Evolutionary conservation across 2,329 filamentous ascomycete genomes (phyloP).

Genomic region (Alternaria sp.): DNA sequence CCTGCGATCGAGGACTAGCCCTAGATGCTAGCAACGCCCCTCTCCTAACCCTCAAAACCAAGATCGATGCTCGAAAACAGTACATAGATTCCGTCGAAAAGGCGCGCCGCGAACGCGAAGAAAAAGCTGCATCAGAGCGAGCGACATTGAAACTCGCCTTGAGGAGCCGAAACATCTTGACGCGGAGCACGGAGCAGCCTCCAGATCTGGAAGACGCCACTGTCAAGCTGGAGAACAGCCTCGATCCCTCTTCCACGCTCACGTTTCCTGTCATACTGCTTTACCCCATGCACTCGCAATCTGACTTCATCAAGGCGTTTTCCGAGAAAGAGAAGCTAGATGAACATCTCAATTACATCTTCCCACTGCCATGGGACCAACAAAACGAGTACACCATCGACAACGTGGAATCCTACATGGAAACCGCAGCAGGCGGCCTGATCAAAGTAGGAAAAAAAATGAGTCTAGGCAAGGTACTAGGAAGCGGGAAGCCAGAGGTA

Average conservation of each 20-base stretch:
- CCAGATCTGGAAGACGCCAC: constrained; percentile 88
- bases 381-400: constrained; percentile 70
- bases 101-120: constrained; percentile 65
- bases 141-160: constrained; percentile 63
- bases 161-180: constrained; percentile 73
- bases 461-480: constrained; percentile 75
- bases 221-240: constrained; percentile 74
- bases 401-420: constrained; percentile 85
- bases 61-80: constrained; percentile 68
- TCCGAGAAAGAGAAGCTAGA: constrained; percentile 76
- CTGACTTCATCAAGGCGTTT: constrained; percentile 90
- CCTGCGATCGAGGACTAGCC: constrained; percentile 74
- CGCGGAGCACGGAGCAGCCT: constrained; percentile 71
- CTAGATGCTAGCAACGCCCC: constrained; percentile 76
- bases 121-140: constrained; percentile 64
- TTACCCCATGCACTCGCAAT: constrained; percentile 83
- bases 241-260: constrained; percentile 75
- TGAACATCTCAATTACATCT: constrained; percentile 83
- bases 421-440: constrained; percentile 79
- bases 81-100: constrained; percentile 65
- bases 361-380: constrained; percentile 87
- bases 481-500: constrained; percentile 80
- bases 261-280: constrained; percentile 82
- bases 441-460: constrained; percentile 91
- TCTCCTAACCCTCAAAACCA: constrained; percentile 67